These are phyloP conservation scores for Tetracladium marchalianum DNA, from an alignment of 495 filamentous ascomycete species.

Conservation along the genomic window DNA sequence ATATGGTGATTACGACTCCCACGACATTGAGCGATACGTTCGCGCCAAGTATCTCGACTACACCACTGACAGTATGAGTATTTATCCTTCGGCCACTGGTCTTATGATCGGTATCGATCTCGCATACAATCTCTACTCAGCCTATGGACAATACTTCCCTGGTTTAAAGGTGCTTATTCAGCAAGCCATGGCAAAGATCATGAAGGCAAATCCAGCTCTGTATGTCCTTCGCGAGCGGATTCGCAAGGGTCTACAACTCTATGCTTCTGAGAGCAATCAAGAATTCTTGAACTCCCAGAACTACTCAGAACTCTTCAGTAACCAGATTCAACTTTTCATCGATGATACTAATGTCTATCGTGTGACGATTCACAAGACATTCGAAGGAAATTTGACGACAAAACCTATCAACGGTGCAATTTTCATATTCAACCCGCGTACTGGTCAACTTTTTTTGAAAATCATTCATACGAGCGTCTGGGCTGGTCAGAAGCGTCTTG, in stretches of 20 bases:
- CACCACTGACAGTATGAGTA: slow-evolving; percentile 97
- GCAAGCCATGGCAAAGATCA: slow-evolving; percentile 98
- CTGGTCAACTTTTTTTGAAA: slow-evolving; percentile 96
- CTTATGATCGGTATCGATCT: slow-evolving; percentile 98
- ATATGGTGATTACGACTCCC: slow-evolving; percentile 98
- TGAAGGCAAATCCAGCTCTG: slow-evolving; percentile 97
- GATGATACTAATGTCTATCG: slow-evolving; percentile 99
- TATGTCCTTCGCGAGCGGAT: slow-evolving; percentile 98
- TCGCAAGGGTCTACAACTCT: slow-evolving; percentile 94
- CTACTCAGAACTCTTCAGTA: slow-evolving; percentile 98
- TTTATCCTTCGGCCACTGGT: slow-evolving; percentile 96
- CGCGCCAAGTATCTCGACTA: slow-evolving; percentile 98
- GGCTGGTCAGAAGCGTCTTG: slow-evolving; percentile 98
- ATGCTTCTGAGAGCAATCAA: slow-evolving; percentile 97
- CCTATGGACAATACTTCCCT: slow-evolving; percentile 98
- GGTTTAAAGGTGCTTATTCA: slow-evolving; percentile 94
- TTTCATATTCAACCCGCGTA: slow-evolving; percentile 98
- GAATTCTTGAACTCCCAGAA: slow-evolving; percentile 99
- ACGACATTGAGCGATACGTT: slow-evolving; percentile 97
- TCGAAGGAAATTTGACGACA: slow-evolving; percentile 97
- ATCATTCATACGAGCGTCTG: slow-evolving; percentile 99
- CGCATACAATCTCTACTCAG: slow-evolving; percentile 96
- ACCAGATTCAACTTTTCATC: slow-evolving; percentile 97
- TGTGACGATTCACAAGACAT: slow-evolving; percentile 99
- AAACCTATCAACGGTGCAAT: slow-evolving; percentile 99